Evolutionary conservation across 2,329 filamentous ascomycete species (phyloP), one percentile per base, ranked within the genome.

Genomic region (Calonectria crousiana): DNA sequence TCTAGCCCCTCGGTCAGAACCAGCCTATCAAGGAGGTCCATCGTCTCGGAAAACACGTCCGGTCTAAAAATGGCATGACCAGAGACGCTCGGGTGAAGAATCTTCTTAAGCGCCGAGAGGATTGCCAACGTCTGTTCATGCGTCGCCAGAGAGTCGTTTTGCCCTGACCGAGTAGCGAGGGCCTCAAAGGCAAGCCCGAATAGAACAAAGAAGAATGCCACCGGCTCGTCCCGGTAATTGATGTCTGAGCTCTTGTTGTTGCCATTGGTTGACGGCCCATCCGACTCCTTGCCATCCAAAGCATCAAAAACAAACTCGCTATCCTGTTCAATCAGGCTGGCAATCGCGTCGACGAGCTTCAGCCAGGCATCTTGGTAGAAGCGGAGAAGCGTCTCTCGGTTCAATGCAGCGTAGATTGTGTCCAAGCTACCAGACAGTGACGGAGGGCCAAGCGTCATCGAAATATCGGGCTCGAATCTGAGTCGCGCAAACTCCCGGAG

Each of bases 311-410:
- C 97, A 76, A 98, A 98, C 75, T 97, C 95, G 84, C 96, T 98
- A 82, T 99, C 97, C 84, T 98, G 96, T 81, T 98, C 97, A 73
- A 99, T 98, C 6, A 99, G 88, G 81, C 96, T 98, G 14, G 97
- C 96, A 83, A 99, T 98, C 4, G 97, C 97, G 86, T 99, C 96
- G 2, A 99, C 96, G 14, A 99, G 91, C 79, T 97, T 98, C 49
- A 99, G 89, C 97, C 97, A 99, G 0, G 95, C 95, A 73, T 98
- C 95, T 87, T 99, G 96, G 83, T 99, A 99, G 85, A 99, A 99
- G 83, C 93, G 94, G 18, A 99, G 89, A 51, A 98, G 88, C 0
- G 97, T 98, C 84, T 99, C 95, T 23, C 97, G 92, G 82, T 98
- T 98, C 75, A 99, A 87, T 0, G 97, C 96, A 44, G 97, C 95